Base-by-base conservation (phyloP, 345 rosid species). In the Linum lewisii region DNA sequence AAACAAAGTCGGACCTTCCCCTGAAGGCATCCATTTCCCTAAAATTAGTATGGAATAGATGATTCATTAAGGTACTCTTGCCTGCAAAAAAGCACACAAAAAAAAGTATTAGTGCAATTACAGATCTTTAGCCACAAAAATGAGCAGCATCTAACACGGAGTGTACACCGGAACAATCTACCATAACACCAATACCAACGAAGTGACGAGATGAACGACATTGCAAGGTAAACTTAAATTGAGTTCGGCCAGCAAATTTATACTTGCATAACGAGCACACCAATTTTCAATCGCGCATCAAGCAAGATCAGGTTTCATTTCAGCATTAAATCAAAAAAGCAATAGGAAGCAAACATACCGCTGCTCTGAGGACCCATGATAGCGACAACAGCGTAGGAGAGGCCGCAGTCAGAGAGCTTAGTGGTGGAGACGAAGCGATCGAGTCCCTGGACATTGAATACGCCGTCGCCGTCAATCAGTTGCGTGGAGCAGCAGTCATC, bases 21-120 rank as follows among this genome's bases (percentile, higher is more conserved):
- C 68, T 72, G 64, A 44, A 78, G 20, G 95, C 88, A 76, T 84
- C 82, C 95, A 87, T 87, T 76, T 87, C 95, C 66, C 84, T 79
- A 56, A 84, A 87, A 59, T 73, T 80, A 21, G 90, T 87, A n/a
- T 61, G 72, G 56, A 84, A 87, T 50, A 81, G 86, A 79, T 87
- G 84, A 77, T 87, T 87, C 81, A 87, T 57, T 7, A 87, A 77
- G 42, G 90, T 84, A 71, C 95, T 87, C 69, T 84, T 87, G 58
- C 95, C 88, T 84, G 72, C 56, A 21, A 25, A 58, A 42, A 54
- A 37, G 60, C 51, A 38, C 57, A 37, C 21, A 42, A 11, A 16
- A 42, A 42, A 42, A 42, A 42, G 47, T 11, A 34, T 34, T 34
- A 34, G 38, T 34, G 0, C 5, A 34, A 34, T 6, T 34, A 34